Evolutionary conservation across 345 rosid genomes (phyloP).

Genomic region (Arabidopsis suecica): DNA sequence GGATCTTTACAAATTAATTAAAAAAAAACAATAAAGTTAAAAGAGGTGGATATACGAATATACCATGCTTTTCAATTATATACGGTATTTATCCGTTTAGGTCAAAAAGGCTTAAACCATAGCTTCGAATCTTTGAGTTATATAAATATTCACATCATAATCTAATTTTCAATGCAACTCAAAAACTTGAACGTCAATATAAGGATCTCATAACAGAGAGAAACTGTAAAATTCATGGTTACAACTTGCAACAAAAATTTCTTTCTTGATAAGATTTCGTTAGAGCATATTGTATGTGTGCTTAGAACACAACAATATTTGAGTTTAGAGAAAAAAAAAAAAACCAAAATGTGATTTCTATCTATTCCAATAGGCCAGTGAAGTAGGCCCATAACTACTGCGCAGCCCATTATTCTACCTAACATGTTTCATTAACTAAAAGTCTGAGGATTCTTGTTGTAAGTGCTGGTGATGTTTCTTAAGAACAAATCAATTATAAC

Average conservation of each 20-base stretch:
- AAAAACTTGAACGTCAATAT: neutral
- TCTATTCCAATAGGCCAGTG: neutral
- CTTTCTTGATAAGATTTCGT: neutral
- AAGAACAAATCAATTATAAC: neutral
- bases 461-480: neutral
- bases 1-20: neutral
- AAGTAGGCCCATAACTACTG: neutral
- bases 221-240: neutral
- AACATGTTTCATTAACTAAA: neutral
- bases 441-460: neutral
- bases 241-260: neutral
- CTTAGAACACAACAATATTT: too few species aligned
- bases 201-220: neutral
- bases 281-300: neutral
- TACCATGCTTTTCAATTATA: neutral
- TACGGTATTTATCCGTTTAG: neutral
- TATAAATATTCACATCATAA: neutral
- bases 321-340: too few species aligned
- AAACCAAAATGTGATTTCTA: neutral
- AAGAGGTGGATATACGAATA: slow-evolving; percentile 6
- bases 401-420: too few species aligned
- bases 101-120: neutral
- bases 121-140: neutral
- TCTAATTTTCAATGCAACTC: neutral
- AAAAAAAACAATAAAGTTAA: neutral